Conservation (phyloP, 2,329 filamentous ascomycete genomes). For the Penicillium janthinellum region DNA sequence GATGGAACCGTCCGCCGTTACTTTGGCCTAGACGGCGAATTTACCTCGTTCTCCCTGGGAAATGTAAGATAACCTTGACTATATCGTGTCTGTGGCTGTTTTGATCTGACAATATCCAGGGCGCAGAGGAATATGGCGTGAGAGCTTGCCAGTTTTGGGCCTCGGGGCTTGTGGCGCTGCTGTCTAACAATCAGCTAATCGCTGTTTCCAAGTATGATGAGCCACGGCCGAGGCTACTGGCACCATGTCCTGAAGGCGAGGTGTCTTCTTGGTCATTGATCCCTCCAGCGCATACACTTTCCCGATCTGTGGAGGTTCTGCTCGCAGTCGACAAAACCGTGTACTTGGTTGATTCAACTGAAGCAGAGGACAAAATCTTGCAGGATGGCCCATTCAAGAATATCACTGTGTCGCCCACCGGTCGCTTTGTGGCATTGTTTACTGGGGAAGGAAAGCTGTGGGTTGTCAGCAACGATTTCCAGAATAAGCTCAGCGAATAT, state of each 20-base stretch:
- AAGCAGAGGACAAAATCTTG: conserved; percentile 86
- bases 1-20: conserved; percentile 92
- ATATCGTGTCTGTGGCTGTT: too few relatives aligned
- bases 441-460: conserved; percentile 82
- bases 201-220: conserved; percentile 89
- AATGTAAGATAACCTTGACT: conserved; percentile 54
- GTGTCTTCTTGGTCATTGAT: conserved; percentile 90
- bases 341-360: conserved; percentile 81
- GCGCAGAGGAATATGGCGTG: conserved; percentile 85
- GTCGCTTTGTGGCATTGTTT: conserved; percentile 84
- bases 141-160: conserved; percentile 89
- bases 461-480: conserved; percentile 94
- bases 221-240: conserved; percentile 81
- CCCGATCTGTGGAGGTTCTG: conserved; percentile 88
- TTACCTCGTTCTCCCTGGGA: conserved; percentile 89
- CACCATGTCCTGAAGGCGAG: conserved; percentile 72
- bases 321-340: conserved; percentile 83
- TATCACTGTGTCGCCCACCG: conserved; percentile 87
- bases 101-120: conserved; percentile 45
- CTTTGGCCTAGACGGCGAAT: conserved; percentile 89
- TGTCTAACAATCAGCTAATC: conserved; percentile 84
- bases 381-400: conserved; percentile 92
- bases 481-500: conserved; percentile 88
- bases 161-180: conserved; percentile 86
- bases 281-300: conserved; percentile 83